Base-by-base conservation (phyloP, 2,329 filamentous ascomycete genomes). In the Rutstroemia sp. region DNA sequence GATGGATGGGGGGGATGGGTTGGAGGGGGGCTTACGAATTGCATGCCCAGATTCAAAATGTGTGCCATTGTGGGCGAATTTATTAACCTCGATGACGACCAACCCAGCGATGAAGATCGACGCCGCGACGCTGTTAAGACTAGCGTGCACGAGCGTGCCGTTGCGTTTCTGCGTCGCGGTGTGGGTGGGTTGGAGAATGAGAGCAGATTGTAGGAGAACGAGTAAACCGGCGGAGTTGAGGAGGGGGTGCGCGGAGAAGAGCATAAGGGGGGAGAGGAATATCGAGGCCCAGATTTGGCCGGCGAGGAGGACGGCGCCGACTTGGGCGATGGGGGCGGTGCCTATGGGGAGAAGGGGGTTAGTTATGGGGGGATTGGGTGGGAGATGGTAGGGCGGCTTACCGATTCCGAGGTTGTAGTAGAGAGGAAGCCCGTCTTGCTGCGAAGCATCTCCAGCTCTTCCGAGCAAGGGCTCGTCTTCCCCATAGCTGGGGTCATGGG, bases 171-270 rank as follows among this genome's bases (percentile, higher is more conserved):
- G 88, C 16, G 77, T 71, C 2, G 84, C 75, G 0, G 88, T 88
- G 65, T 88, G 81, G 0, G 92, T 96, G 1, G 92, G 94, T 71
- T 99, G 94, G 38, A 97, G 80, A 63, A 94, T 75, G 52, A 97
- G 83, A 62, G 92, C 83, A 55, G 86, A 87, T 76, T 96, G 87
- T 17, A 88, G 80, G 65, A 94, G 77, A 57, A 89, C 77, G 60
- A 96, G 77, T 57, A 95, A 71, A 49, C 84, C 91, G 57, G 87
- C 62, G 10, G 75, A 78, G 73, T 81, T 77, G 57, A 85, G 76
- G 68, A 96, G 84, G 7, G 92, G 92, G 71, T 97, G 92, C 8
- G 86, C 83, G 17, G 89, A 91, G 79, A 97, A 96, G 65, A 96
- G 83, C 41, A 89, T 88, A 60, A 95, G 69, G 30, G 75, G 61